These are phyloP conservation scores for Candida sp. DNA, from an alignment of 1,139 yeast species.

Conservation along the genomic window DNA sequence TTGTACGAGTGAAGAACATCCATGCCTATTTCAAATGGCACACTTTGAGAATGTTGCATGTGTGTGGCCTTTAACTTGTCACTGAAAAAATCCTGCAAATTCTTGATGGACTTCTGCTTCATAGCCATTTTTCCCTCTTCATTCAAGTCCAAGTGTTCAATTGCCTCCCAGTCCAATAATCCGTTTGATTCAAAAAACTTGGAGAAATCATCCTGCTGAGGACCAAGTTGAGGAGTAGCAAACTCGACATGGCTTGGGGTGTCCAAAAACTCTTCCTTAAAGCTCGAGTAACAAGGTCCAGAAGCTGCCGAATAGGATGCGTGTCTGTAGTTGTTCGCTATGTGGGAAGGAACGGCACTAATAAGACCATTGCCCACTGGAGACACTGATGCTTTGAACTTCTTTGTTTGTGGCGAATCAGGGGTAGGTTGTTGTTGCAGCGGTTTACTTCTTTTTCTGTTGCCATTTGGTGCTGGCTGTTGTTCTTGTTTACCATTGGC, in stretches of 20 bases:
- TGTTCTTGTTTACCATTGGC: conserved; percentile 6
- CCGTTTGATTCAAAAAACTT: conserved; percentile 23
- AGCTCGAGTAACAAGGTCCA: conserved; percentile 67
- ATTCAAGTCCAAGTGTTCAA: conserved; percentile 33
- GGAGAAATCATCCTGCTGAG: conserved; percentile 24
- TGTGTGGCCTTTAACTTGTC: conserved; percentile 7
- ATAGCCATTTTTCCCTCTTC: conserved; percentile 11
- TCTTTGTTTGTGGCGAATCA: conserved; percentile 12
- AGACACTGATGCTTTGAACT: conserved; percentile 11
- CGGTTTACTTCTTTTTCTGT: neutral
- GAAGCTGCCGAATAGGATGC: conserved; percentile 87
- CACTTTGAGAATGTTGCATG: conserved; percentile 13
- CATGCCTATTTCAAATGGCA: conserved; percentile 39
- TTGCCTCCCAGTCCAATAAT: conserved; percentile 40
- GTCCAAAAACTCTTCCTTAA: conserved; percentile 36
- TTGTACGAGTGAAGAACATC: conserved; percentile 19
- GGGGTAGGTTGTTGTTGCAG: conserved; percentile 11
- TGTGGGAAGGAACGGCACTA: conserved; percentile 11
- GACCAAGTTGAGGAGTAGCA: conserved; percentile 75
- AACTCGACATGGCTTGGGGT: conserved; percentile 74
- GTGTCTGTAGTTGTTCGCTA: conserved; percentile 45
- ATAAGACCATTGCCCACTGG: conserved; percentile 1
- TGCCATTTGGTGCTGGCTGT: neutral
- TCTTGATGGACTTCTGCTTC: conserved; percentile 17
- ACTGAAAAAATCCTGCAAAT: conserved; percentile 18